phyloP scores from a whole-genome alignment of 2,329 filamentous ascomycete genomes.

The Botrytis byssoidea region DNA sequence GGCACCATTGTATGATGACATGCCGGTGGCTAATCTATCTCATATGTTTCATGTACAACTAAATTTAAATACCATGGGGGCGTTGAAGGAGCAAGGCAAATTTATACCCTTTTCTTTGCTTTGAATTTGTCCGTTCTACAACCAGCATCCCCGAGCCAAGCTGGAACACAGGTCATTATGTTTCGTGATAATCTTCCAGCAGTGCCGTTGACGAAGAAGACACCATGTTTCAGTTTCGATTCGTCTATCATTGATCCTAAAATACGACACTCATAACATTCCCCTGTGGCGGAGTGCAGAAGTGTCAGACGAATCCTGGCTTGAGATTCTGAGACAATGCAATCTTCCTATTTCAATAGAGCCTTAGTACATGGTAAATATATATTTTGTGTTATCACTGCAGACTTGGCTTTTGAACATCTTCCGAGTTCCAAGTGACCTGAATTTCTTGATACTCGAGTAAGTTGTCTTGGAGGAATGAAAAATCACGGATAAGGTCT shows the following conservation, averaged over 20 bases:
- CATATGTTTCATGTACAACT: slow-evolving; percentile 11
- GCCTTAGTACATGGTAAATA: too few species aligned
- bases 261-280: not conserved
- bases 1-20: not conserved
- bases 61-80: slow-evolving; percentile 10
- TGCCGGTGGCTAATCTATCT: not conserved
- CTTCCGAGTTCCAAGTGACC: not conserved
- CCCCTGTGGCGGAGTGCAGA: slow-evolving; percentile 12
- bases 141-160: not conserved
- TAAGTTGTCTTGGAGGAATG: too few species aligned
- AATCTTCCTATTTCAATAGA: not conserved
- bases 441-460: not conserved
- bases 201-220: not conserved
- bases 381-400: not conserved
- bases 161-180: not conserved
- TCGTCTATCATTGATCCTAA: not conserved
- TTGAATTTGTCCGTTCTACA: not conserved
- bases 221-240: not conserved
- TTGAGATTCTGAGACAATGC: not conserved
- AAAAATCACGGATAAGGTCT: slow-evolving; percentile 6
- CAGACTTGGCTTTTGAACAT: not conserved
- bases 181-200: too few species aligned
- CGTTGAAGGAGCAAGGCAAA: slow-evolving; percentile 21
- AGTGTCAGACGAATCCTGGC: slow-evolving; percentile 11
- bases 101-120: slow-evolving; percentile 16